Conservation (phyloP, 2,329 filamentous ascomycete genomes). For the Fusarium albosuccineum region DNA sequence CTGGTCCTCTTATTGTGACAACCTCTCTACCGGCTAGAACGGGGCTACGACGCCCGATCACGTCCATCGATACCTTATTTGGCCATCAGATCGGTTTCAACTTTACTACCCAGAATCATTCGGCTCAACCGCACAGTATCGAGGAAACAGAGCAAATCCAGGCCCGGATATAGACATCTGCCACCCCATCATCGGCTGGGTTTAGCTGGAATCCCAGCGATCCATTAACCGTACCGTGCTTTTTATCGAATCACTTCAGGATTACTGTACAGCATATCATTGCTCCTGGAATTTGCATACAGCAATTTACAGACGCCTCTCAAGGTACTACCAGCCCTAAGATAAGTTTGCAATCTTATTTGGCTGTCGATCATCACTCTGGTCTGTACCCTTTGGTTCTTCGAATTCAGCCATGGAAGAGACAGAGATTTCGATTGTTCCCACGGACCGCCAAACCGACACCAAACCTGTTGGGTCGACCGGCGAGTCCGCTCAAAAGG, state of each 20-base stretch:
- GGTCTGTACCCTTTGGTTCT: not conserved
- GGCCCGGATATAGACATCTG: too few relatives aligned
- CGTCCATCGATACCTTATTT: too few relatives aligned
- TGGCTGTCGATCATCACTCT: not conserved
- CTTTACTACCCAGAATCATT: too few relatives aligned
- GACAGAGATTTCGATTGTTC: conserved; percentile 26
- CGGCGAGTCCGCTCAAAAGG: conserved; percentile 34
- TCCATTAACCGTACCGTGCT: too few relatives aligned
- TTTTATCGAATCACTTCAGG: not conserved
- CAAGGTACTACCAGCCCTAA: not conserved
- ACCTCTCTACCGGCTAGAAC: too few relatives aligned
- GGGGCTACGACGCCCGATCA: too few relatives aligned
- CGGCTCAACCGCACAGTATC: too few relatives aligned
- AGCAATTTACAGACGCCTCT: not conserved
- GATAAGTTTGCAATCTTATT: not conserved
- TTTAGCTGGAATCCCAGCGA: too few relatives aligned
- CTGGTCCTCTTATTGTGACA: too few relatives aligned
- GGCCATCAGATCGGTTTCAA: too few relatives aligned
- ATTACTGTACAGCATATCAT: not conserved
- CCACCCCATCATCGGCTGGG: too few relatives aligned
- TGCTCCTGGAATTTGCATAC: not conserved
- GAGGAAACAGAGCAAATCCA: too few relatives aligned
- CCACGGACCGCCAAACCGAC: conserved; percentile 37
- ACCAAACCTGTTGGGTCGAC: conserved; percentile 22
- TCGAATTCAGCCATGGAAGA: conserved; percentile 34